phyloP scores from a whole-genome alignment of 1,139 yeast genomes.

The Pneumocystis carinii region DNA sequence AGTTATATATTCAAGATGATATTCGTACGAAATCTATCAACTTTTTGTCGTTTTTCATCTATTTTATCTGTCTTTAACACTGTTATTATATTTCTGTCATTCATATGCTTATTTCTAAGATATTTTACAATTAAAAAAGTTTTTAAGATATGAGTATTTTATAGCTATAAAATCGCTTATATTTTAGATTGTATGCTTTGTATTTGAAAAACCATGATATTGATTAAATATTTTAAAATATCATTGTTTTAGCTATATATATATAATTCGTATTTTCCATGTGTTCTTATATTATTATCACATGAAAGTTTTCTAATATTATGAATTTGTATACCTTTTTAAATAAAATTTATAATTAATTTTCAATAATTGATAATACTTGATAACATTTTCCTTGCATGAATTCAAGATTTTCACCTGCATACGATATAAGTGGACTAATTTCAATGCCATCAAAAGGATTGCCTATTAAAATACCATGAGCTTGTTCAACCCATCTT shows the following conservation, averaged over 20 bases:
- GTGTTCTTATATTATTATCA: background rate
- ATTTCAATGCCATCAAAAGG: slow-evolving; percentile 51
- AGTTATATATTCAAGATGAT: background rate
- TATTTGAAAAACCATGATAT: background rate
- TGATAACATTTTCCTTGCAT: background rate
- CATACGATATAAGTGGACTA: slow-evolving; percentile 55
- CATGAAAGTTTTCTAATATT: no score
- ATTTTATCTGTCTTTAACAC: background rate
- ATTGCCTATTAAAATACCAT: slow-evolving; percentile 39
- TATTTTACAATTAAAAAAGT: no score
- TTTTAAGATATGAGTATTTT: background rate
- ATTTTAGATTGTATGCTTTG: background rate
- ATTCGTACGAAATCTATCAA: background rate
- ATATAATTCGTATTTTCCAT: background rate
- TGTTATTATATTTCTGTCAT: background rate
- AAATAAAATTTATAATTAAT: background rate
- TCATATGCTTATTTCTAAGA: background rate
- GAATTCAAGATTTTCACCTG: slow-evolving; percentile 63
- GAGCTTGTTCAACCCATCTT: slow-evolving; percentile 57
- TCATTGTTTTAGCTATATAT: background rate
- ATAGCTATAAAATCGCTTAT: background rate
- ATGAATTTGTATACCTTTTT: no score
- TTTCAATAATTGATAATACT: background rate
- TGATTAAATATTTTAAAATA: no score
- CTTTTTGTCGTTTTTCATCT: background rate